Conservation (phyloP, 768 basidiomycete species). For the Strobilomyces echinocephalus region DNA sequence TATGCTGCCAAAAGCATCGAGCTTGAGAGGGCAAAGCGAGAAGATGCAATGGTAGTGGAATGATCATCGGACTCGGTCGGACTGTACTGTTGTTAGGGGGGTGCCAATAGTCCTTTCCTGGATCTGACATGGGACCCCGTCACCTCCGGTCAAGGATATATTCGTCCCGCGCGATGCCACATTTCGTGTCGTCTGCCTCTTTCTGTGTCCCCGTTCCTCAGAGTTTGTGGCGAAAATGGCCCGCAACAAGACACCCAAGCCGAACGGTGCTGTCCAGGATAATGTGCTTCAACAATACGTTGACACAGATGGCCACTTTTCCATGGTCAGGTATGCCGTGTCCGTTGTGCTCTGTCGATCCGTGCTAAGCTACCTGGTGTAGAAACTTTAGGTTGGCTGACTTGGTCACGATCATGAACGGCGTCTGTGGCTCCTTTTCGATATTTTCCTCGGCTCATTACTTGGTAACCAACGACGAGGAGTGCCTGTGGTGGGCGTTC, state of each 20-base stretch:
- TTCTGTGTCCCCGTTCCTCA: background rate
- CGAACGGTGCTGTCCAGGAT: conserved; percentile 14
- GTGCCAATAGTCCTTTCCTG: conserved; percentile 18
- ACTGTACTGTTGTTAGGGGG: conserved; percentile 3
- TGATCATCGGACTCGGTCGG: background rate
- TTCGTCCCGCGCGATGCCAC: conserved; percentile 6
- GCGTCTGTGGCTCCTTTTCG: conserved; percentile 94
- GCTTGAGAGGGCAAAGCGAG: conserved; percentile 44
- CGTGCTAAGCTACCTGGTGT: conserved; percentile 13
- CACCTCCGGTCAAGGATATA: background rate
- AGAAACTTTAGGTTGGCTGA: conserved; percentile 98
- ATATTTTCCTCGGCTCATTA: conserved; percentile 92
- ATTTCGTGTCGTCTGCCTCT: conserved; percentile 31
- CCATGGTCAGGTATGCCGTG: conserved; percentile 76
- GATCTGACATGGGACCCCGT: conserved; percentile 15
- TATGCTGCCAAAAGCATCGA: conserved; percentile 75
- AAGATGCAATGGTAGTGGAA: conserved; percentile 44
- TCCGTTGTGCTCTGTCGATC: conserved; percentile 10
- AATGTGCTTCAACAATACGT: conserved; percentile 73
- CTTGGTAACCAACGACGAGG: conserved; percentile 71
- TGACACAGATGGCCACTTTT: conserved; percentile 93
- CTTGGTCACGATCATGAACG: conserved; percentile 98
- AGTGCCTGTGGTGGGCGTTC: conserved; percentile 83
- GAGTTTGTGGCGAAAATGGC: conserved; percentile 15
- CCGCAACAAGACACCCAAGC: conserved; percentile 28